These are phyloP conservation scores for Mycena olivaceomarginata DNA, from an alignment of 768 basidiomycete genomes.

Conservation along the genomic window DNA sequence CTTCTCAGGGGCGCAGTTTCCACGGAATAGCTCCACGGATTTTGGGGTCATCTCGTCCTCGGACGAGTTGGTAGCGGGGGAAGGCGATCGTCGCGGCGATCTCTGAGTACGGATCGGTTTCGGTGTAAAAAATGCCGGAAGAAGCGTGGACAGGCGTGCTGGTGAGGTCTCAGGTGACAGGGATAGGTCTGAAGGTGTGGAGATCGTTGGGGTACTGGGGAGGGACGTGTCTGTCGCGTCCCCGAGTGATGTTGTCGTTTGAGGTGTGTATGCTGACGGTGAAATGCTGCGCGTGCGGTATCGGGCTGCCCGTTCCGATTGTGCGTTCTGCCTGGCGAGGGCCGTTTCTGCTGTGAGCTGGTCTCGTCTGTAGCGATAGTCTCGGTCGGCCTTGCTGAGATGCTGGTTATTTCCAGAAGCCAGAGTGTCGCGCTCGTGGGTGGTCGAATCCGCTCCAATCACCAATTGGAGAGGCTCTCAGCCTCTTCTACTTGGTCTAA, in stretches of 20 bases:
- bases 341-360: background rate
- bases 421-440: slow-evolving; percentile 12
- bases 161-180: background rate
- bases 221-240: background rate
- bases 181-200: slow-evolving; percentile 3
- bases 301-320: background rate
- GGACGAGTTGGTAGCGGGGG: too few relatives aligned
- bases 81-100: too few relatives aligned
- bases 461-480: background rate
- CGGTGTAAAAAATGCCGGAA: too few relatives aligned
- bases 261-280: background rate
- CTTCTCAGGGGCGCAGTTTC: too few relatives aligned
- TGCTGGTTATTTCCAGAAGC: slow-evolving; percentile 16
- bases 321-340: too few relatives aligned
- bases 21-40: too few relatives aligned
- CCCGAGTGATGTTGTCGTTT: too few relatives aligned
- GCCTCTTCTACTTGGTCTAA: too few relatives aligned
- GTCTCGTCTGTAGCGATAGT: slow-evolving; percentile 5
- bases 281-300: background rate
- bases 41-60: too few relatives aligned
- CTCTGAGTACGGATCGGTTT: too few relatives aligned
- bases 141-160: background rate
- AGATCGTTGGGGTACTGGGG: slow-evolving; percentile 8
- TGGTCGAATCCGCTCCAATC: slow-evolving; percentile 18
- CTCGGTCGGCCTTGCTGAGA: slow-evolving; percentile 11